Conservation (phyloP, 2,329 filamentous ascomycete species). For the Juglanconis sp. region DNA sequence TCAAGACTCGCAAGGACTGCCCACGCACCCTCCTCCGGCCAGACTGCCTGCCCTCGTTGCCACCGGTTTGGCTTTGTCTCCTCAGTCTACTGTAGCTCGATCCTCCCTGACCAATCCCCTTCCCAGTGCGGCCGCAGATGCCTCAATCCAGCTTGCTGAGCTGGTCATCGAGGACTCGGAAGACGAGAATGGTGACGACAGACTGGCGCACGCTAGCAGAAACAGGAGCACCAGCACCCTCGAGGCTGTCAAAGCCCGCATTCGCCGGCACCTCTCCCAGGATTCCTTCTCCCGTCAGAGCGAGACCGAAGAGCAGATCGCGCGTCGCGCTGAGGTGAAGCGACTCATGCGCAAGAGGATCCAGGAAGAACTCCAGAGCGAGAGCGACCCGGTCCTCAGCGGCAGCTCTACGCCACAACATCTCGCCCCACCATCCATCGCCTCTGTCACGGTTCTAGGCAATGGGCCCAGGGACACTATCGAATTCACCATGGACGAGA, state of each 20-base stretch:
- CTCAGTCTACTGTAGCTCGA: conserved; percentile 15
- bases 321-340: conserved; percentile 53
- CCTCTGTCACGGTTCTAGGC: conserved; percentile 14
- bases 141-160: conserved; percentile 26
- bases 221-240: conserved; percentile 38
- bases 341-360: conserved; percentile 55
- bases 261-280: conserved; percentile 45
- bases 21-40: conserved; percentile 20
- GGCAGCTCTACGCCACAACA: conserved; percentile 26
- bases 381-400: conserved; percentile 34
- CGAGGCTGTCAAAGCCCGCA: conserved; percentile 40
- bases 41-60: conserved; percentile 20
- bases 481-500: conserved; percentile 38
- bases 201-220: conserved; percentile 23
- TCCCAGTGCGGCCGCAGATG: conserved; percentile 18
- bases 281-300: conserved; percentile 40
- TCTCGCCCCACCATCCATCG: conserved; percentile 21
- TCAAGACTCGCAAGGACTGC: conserved; percentile 7
- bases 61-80: conserved; percentile 17
- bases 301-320: conserved; percentile 50
- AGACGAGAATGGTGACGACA: conserved; percentile 40
- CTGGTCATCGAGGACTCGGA: conserved; percentile 38
- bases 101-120: conserved; percentile 21
- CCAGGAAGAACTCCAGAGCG: conserved; percentile 53
- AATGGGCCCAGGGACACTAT: conserved; percentile 48